Percentiles rank a stretch among this genome's conserved stretches.
phyloP scores from a whole-genome alignment of 2,329 filamentous ascomycete species.

The Paramyrothecium sp. region DNA sequence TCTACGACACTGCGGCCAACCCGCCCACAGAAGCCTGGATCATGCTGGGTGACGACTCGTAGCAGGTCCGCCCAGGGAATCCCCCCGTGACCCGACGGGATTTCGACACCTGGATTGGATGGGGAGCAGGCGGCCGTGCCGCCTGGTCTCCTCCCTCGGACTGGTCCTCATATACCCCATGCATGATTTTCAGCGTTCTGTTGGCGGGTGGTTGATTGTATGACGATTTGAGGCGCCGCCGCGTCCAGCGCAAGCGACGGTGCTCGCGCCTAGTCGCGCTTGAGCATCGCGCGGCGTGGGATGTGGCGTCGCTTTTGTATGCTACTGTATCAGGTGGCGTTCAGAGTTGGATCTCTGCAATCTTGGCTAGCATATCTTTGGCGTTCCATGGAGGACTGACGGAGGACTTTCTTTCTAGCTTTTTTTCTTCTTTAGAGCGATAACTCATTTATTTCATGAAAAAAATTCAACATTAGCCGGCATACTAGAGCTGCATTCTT shows the following conservation, averaged over 20 bases:
- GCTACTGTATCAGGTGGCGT: background rate
- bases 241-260: slow-evolving; percentile 6
- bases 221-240: slow-evolving; percentile 3
- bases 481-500: too few relatives aligned
- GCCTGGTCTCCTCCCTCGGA: slow-evolving; percentile 27
- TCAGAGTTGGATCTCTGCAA: background rate
- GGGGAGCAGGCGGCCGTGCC: background rate
- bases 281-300: slow-evolving; percentile 16
- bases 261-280: slow-evolving; percentile 21
- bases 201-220: slow-evolving; percentile 10
- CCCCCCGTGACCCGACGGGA: slow-evolving; percentile 24
- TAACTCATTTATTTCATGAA: too few relatives aligned
- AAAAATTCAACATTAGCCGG: too few relatives aligned
- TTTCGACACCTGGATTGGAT: slow-evolving; percentile 6
- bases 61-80: slow-evolving; percentile 37
- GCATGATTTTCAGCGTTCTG: slow-evolving; percentile 13
- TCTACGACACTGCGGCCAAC: slow-evolving; percentile 23
- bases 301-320: background rate
- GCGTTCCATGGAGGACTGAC: background rate
- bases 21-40: slow-evolving; percentile 36
- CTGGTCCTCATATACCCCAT: slow-evolving; percentile 32
- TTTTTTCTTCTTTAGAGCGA: too few relatives aligned
- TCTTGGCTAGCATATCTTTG: background rate
- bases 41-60: slow-evolving; percentile 44
- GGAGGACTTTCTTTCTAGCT: too few relatives aligned